phyloP scores from a whole-genome alignment of 345 rosid genomes.

The Iberis pinnata region DNA sequence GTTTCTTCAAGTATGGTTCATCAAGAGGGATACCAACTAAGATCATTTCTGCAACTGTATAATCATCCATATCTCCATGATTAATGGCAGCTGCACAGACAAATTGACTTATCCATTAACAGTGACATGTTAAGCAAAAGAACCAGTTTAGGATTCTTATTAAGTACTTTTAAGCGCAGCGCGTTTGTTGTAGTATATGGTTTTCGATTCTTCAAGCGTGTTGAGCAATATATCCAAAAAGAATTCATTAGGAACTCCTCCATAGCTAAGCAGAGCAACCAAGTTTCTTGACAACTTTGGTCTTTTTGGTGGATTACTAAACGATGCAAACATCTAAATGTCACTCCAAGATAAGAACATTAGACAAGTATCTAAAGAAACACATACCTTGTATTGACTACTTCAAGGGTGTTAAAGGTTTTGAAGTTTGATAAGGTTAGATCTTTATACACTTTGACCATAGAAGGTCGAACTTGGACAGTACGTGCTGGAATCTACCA shows the following conservation, averaged over 20 bases:
- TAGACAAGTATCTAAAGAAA: not conserved
- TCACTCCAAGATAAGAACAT: not conserved
- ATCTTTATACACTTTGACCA: constrained; percentile 59
- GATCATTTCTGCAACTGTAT: constrained; percentile 43
- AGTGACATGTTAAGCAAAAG: not conserved
- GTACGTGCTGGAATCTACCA: constrained; percentile 44
- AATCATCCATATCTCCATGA: constrained; percentile 48
- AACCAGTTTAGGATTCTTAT: constrained; percentile 3
- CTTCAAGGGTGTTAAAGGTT: constrained; percentile 48
- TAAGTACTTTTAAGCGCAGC: constrained; percentile 52
- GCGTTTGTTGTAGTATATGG: constrained; percentile 35
- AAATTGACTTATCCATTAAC: not conserved
- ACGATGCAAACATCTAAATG: constrained; percentile 17
- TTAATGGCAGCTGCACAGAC: constrained; percentile 42
- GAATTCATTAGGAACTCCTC: constrained; percentile 61
- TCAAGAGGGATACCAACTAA: constrained; percentile 60
- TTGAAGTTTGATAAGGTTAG: constrained; percentile 12
- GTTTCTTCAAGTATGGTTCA: constrained; percentile 49
- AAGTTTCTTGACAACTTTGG: constrained; percentile 46
- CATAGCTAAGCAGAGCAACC: constrained; percentile 61
- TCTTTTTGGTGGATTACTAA: constrained; percentile 49
- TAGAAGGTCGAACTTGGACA: constrained; percentile 51
- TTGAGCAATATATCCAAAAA: constrained; percentile 42
- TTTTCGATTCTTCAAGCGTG: constrained; percentile 45
- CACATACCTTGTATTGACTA: constrained; percentile 58